Evolutionary conservation across 495 filamentous ascomycete species (phyloP).

Genomic region (Aspergillus wentii): DNA sequence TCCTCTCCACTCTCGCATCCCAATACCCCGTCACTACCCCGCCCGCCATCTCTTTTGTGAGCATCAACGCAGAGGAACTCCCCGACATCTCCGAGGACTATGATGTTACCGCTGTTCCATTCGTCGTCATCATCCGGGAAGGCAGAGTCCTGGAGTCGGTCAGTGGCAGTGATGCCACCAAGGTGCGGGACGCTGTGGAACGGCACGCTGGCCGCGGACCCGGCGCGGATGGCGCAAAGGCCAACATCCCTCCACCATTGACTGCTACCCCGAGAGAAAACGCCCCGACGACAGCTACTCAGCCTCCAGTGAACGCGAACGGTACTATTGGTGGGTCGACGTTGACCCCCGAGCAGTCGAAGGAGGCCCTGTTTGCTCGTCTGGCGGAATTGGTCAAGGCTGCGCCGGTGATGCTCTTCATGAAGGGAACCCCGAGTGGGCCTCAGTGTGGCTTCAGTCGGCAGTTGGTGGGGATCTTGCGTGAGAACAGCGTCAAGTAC

Average conservation of each 20-base stretch:
- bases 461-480: constrained; percentile 77
- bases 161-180: constrained; percentile 80
- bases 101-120: constrained; percentile 91
- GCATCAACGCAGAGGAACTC: constrained; percentile 84
- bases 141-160: constrained; percentile 70
- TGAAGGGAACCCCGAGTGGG: constrained; percentile 74
- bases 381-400: constrained; percentile 82
- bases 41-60: constrained; percentile 70
- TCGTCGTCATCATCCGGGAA: constrained; percentile 73
- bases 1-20: constrained; percentile 76
- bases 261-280: constrained; percentile 40
- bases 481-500: constrained; percentile 87
- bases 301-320: constrained; percentile 34
- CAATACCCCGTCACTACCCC: constrained; percentile 67
- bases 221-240: constrained; percentile 18
- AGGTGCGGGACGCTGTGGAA: constrained; percentile 79
- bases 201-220: constrained; percentile 53
- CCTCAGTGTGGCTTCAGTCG: constrained; percentile 95
- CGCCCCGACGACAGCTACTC: constrained; percentile 29
- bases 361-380: constrained; percentile 74
- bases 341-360: constrained; percentile 50
- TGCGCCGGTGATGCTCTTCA: constrained; percentile 95
- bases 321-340: constrained; percentile 23
- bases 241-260: constrained; percentile 49
- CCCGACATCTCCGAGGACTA: constrained; percentile 82